Evolutionary conservation across 2,329 filamentous ascomycete genomes (phyloP).

Genomic region (Fulvia fulva): DNA sequence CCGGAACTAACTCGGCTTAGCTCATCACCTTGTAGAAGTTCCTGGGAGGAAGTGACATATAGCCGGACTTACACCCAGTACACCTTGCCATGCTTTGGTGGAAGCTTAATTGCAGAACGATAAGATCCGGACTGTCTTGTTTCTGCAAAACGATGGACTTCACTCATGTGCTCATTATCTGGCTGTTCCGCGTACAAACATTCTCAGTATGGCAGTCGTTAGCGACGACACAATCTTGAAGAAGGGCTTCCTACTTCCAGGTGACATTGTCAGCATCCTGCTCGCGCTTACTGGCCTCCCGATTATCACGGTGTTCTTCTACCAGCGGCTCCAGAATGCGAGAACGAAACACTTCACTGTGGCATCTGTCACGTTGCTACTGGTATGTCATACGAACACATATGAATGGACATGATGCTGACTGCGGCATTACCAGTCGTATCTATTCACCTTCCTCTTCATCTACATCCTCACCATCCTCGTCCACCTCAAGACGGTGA

Average conservation of each 20-base stretch:
- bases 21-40: too few species aligned
- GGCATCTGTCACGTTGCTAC: constrained; percentile 14
- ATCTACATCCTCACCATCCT: constrained; percentile 18
- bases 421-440: constrained; percentile 11
- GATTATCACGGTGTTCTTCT: constrained; percentile 13
- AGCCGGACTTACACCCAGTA: neutral
- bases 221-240: constrained; percentile 8
- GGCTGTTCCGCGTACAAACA: neutral
- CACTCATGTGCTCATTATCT: neutral
- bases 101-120: neutral
- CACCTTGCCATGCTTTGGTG: neutral
- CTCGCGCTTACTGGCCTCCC: constrained; percentile 12
- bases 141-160: neutral
- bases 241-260: constrained; percentile 6
- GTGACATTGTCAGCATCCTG: constrained; percentile 9
- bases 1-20: too few species aligned
- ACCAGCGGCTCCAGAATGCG: constrained; percentile 11
- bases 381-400: constrained; percentile 3
- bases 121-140: neutral
- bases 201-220: constrained; percentile 7
- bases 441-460: constrained; percentile 18
- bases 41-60: neutral
- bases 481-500: constrained; percentile 13
- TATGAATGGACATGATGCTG: neutral
- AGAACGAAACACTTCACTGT: constrained; percentile 9